These are phyloP conservation scores for Gossypium aridum DNA, from an alignment of 441 rosid species.

Conservation along the genomic window DNA sequence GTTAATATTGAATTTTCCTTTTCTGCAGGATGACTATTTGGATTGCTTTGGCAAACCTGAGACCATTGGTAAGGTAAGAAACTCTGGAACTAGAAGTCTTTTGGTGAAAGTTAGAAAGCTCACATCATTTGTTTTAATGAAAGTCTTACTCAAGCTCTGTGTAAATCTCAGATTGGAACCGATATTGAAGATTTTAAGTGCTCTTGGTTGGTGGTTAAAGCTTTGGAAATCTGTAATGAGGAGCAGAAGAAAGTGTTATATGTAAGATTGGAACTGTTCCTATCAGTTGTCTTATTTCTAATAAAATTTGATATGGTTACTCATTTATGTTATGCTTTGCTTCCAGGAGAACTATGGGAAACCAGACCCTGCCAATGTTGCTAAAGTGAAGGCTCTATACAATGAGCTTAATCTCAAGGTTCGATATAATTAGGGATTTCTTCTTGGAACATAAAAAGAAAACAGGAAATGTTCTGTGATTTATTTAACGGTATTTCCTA, in stretches of 20 bases:
- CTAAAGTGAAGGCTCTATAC: slow-evolving; percentile 68
- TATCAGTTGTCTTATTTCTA: neutral
- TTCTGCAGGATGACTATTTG: slow-evolving; percentile 76
- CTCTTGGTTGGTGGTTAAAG: slow-evolving; percentile 89
- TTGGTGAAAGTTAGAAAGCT: slow-evolving; percentile 5
- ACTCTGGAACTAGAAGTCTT: neutral
- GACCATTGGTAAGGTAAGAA: slow-evolving; percentile 71
- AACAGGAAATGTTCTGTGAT: neutral
- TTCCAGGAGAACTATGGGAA: slow-evolving; percentile 83
- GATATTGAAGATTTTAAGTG: slow-evolving; percentile 93
- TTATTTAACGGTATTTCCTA: neutral
- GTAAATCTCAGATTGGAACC: slow-evolving; percentile 63
- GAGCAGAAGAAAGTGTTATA: slow-evolving; percentile 66
- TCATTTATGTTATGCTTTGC: slow-evolving; percentile 1
- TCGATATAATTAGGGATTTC: neutral
- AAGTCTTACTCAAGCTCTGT: neutral
- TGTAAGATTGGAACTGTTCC: slow-evolving; percentile 32
- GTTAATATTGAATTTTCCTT: neutral
- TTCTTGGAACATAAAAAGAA: neutral
- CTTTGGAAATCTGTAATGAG: slow-evolving; percentile 57
- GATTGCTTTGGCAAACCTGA: slow-evolving; percentile 80
- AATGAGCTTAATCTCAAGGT: slow-evolving; percentile 72
- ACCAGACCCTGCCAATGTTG: slow-evolving; percentile 46
- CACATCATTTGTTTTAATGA: neutral
- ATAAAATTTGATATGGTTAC: slow-evolving; percentile 5